Percentiles rank a stretch among this genome's conserved stretches.
These are phyloP conservation scores for Exobasidium cylindrosporum DNA, from an alignment of 1,284 basidiomycete genomes.

Conservation along the genomic window DNA sequence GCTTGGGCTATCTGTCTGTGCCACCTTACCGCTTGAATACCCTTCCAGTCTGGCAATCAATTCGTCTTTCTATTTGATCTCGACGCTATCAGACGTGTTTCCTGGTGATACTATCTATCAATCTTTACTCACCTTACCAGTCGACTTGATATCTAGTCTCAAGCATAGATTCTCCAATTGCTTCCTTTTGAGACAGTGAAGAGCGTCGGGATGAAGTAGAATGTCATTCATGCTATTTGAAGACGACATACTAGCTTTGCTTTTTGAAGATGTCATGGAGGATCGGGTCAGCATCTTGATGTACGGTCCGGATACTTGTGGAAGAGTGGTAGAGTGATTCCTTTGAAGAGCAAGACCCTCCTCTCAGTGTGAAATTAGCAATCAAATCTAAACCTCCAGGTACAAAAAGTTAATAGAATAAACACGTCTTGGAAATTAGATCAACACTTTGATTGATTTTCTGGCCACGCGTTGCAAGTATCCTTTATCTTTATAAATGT, in stretches of 20 bases:
- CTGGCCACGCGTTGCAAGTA: no score
- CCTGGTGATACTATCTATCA: neutral
- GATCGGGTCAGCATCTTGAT: neutral
- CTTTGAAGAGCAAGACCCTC: no score
- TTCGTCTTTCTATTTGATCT: slow-evolving; percentile 22
- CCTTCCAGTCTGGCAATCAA: slow-evolving; percentile 25
- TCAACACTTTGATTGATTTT: no score
- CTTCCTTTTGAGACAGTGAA: slow-evolving; percentile 40
- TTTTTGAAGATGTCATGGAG: neutral
- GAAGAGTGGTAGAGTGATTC: no score
- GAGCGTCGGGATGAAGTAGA: slow-evolving; percentile 31
- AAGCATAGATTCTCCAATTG: slow-evolving; percentile 39
- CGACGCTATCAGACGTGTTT: neutral
- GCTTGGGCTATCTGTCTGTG: neutral
- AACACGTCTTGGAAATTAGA: no score
- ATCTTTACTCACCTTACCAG: slow-evolving; percentile 21
- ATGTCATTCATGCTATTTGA: neutral
- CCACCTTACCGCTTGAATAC: neutral
- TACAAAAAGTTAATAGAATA: no score
- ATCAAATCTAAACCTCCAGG: no score
- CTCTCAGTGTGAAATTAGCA: no score
- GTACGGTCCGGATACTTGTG: no score
- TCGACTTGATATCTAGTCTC: slow-evolving; percentile 33
- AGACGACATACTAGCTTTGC: neutral
- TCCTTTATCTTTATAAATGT: no score